Evolutionary conservation across 225 moss, liverwort and hornwort genomes (phyloP).

Genomic region (Polytrichum commune): DNA sequence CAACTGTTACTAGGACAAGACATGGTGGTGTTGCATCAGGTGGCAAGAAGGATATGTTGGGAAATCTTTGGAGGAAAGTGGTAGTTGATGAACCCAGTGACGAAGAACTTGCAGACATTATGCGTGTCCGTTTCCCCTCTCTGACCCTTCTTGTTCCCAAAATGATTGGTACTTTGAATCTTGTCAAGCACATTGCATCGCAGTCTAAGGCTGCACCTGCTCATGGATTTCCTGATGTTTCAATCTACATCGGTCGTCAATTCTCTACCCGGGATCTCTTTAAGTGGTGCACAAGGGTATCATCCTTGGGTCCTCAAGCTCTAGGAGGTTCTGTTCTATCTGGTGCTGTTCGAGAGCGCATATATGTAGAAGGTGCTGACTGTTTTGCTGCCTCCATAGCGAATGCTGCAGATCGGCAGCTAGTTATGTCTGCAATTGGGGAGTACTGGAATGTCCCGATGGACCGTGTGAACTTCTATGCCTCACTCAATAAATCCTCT

Average conservation of each 20-base stretch:
- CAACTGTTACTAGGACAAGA: slow-evolving; percentile 80
- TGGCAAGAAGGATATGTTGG: slow-evolving; percentile 72
- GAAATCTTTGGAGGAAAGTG: slow-evolving; percentile 91
- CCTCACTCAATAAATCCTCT: slow-evolving; percentile 64
- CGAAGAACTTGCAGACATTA: slow-evolving; percentile 85
- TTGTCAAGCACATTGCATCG: slow-evolving; percentile 67
- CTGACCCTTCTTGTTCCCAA: slow-evolving; percentile 53
- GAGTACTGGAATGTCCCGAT: slow-evolving; percentile 69
- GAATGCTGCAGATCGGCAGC: slow-evolving; percentile 56
- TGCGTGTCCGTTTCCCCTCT: slow-evolving; percentile 65
- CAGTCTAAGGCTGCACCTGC: slow-evolving; percentile 40
- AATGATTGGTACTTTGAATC: slow-evolving; percentile 77
- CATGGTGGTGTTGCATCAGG: slow-evolving; percentile 50
- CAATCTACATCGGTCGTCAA: slow-evolving; percentile 77
- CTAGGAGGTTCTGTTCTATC: slow-evolving; percentile 45
- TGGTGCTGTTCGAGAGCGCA: slow-evolving; percentile 62
- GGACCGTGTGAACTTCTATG: slow-evolving; percentile 64
- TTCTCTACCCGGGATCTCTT: slow-evolving; percentile 93
- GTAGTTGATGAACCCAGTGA: slow-evolving; percentile 86
- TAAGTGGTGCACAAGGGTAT: slow-evolving; percentile 80
- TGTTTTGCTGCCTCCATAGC: slow-evolving; percentile 87
- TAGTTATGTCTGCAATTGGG: slow-evolving; percentile 67
- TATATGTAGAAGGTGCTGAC: slow-evolving; percentile 88
- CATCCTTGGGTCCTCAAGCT: slow-evolving; percentile 49
- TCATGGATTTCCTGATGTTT: slow-evolving; percentile 47